Conservation (phyloP, 345 rosid species). For the Moricandia moricandioides region DNA sequence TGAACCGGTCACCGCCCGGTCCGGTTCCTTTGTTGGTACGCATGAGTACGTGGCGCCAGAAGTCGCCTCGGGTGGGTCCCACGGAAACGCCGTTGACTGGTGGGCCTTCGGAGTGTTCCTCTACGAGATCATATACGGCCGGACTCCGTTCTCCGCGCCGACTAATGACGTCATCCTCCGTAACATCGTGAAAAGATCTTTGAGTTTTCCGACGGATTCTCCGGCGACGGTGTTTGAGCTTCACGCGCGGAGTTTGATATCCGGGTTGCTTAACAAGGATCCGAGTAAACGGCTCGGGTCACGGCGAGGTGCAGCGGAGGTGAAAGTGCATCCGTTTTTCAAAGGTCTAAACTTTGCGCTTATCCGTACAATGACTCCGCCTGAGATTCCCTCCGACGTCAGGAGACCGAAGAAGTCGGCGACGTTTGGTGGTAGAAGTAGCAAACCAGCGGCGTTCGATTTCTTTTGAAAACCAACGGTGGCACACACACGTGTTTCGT, state of each 20-base stretch:
- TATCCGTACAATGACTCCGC: slow-evolving; percentile 68
- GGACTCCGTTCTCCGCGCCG: slow-evolving; percentile 76
- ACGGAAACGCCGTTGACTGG: slow-evolving; percentile 95
- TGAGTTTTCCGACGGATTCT: slow-evolving; percentile 57
- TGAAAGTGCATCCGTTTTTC: slow-evolving; percentile 83
- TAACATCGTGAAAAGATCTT: slow-evolving; percentile 66
- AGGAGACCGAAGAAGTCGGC: slow-evolving; percentile 39
- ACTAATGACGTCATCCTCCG: slow-evolving; percentile 80
- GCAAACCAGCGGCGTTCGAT: slow-evolving; percentile 56
- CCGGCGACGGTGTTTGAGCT: slow-evolving; percentile 48
- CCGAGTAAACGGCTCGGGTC: slow-evolving; percentile 72
- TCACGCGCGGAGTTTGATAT: slow-evolving; percentile 71
- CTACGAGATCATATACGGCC: slow-evolving; percentile 84
- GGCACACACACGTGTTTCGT: slow-evolving; percentile 42
- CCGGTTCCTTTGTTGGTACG: slow-evolving; percentile 90
- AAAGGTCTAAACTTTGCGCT: slow-evolving; percentile 79
- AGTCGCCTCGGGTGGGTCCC: slow-evolving; percentile 86
- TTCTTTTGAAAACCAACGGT: slow-evolving; percentile 47
- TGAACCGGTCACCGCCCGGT: slow-evolving; percentile 89
- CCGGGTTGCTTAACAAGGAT: slow-evolving; percentile 67
- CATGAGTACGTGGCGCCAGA: slow-evolving; percentile 97
- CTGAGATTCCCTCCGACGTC: slow-evolving; percentile 51
- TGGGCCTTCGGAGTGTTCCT: slow-evolving; percentile 86
- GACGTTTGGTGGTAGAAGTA: slow-evolving; percentile 36
- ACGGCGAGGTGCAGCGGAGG: slow-evolving; percentile 79